phyloP scores from a whole-genome alignment of 495 filamentous ascomycete species.

The Lineolata rhizophorae region DNA sequence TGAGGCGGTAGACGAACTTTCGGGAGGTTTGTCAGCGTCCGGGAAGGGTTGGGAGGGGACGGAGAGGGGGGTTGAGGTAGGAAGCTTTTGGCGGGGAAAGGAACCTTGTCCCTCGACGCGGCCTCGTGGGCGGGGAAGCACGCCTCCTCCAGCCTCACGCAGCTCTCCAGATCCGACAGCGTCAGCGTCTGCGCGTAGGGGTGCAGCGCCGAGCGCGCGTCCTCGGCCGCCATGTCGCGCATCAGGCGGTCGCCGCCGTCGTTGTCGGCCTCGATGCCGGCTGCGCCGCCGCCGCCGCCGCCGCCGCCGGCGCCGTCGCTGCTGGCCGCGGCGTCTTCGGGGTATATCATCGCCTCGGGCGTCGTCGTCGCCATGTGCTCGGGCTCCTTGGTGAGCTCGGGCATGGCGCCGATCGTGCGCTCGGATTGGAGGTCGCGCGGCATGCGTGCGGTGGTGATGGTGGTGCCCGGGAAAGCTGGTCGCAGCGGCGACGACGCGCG shows the following conservation, averaged over 20 bases:
- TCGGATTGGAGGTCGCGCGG: slow-evolving; percentile 17
- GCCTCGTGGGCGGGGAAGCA: slow-evolving; percentile 53
- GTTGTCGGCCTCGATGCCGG: background rate
- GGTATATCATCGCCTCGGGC: too few relatives aligned
- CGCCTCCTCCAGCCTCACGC: slow-evolving; percentile 49
- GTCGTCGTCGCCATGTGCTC: slow-evolving; percentile 3
- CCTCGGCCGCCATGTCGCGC: slow-evolving; percentile 4
- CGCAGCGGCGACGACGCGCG: too few relatives aligned
- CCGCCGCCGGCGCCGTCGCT: slow-evolving; percentile 2
- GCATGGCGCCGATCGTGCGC: slow-evolving; percentile 12
- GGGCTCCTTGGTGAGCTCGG: slow-evolving; percentile 15
- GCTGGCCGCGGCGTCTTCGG: slow-evolving; percentile 2
- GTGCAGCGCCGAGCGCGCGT: slow-evolving; percentile 25
- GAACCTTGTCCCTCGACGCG: slow-evolving; percentile 60
- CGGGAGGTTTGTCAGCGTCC: too few relatives aligned
- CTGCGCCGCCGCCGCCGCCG: too few relatives aligned
- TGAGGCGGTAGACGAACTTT: slow-evolving; percentile 68
- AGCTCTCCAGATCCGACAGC: slow-evolving; percentile 52
- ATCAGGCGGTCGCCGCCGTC: slow-evolving; percentile 6
- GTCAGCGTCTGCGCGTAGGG: slow-evolving; percentile 54
- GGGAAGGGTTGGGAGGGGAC: too few relatives aligned
- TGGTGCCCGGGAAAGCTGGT: background rate
- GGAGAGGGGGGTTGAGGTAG: too few relatives aligned
- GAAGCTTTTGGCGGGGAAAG: too few relatives aligned
- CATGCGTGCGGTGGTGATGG: slow-evolving; percentile 10